Evolutionary conservation across 768 basidiomycete species (phyloP).

Genomic region (Arthromyces matolae): DNA sequence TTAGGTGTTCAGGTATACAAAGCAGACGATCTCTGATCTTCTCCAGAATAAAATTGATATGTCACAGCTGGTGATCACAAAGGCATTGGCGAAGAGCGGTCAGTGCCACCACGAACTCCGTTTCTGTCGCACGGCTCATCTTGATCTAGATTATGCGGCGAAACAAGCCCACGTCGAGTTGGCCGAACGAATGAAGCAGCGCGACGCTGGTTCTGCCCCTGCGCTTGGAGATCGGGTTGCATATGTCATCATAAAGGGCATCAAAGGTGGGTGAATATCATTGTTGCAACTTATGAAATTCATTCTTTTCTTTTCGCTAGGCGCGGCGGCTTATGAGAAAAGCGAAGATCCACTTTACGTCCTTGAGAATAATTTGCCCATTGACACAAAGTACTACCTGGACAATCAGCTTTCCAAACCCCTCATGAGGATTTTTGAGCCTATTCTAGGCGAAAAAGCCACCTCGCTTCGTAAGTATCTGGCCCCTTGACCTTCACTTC

Average conservation of each 20-base stretch:
- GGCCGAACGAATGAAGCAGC: slow-evolving; percentile 91
- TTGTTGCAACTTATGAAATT: background rate
- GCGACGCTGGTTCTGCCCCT: slow-evolving; percentile 97
- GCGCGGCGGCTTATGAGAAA: slow-evolving; percentile 97
- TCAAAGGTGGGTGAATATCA: slow-evolving; percentile 60
- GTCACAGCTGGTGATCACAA: slow-evolving; percentile 99
- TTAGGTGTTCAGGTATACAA: slow-evolving; percentile 66
- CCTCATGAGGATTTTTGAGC: slow-evolving; percentile 95
- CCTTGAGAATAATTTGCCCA: slow-evolving; percentile 95
- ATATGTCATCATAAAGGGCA: slow-evolving; percentile 96
- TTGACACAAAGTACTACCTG: slow-evolving; percentile 97
- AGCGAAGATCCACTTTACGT: slow-evolving; percentile 98
- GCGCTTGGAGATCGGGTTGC: slow-evolving; percentile 98
- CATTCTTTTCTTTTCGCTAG: slow-evolving; percentile 31
- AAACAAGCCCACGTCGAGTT: slow-evolving; percentile 98
- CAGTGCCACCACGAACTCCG: slow-evolving; percentile 13
- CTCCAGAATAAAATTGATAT: slow-evolving; percentile 97
- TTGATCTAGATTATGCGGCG: slow-evolving; percentile 71
- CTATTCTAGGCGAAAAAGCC: slow-evolving; percentile 92
- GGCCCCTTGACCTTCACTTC: slow-evolving; percentile 1
- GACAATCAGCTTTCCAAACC: slow-evolving; percentile 98
- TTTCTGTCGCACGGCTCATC: background rate
- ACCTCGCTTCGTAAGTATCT: slow-evolving; percentile 65
- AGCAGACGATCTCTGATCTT: slow-evolving; percentile 89
- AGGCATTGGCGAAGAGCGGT: slow-evolving; percentile 89